These are phyloP conservation scores for Stephania yunnanensis DNA, from an alignment of 164 flowering plant genomes.

Conservation along the genomic window DNA sequence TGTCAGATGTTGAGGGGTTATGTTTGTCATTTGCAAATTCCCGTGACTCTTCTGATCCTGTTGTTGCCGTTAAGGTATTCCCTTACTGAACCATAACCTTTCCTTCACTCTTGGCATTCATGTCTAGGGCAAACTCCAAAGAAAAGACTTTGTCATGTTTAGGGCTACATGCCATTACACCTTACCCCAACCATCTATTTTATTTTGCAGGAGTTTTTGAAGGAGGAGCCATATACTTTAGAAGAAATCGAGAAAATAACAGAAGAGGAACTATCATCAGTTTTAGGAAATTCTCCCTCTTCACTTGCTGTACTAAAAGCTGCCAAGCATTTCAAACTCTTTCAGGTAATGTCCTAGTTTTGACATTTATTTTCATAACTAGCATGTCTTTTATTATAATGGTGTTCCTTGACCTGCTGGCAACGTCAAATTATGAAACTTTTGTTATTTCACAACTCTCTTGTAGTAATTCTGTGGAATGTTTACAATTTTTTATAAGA, in stretches of 20 bases:
- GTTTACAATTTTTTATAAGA: too few species aligned
- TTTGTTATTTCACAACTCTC: too few species aligned
- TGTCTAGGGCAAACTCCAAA: neutral
- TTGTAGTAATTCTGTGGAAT: too few species aligned
- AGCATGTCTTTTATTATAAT: too few species aligned
- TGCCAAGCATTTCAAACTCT: slow-evolving; percentile 73
- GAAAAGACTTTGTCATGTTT: neutral
- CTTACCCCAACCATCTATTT: neutral
- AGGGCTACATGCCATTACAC: neutral
- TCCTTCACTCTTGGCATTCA: neutral
- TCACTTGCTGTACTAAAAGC: slow-evolving; percentile 78
- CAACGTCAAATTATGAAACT: too few species aligned
- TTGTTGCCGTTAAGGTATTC: slow-evolving; percentile 77
- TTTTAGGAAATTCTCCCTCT: slow-evolving; percentile 55
- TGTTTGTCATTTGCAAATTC: slow-evolving; percentile 68
- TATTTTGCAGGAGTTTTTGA: slow-evolving; percentile 55
- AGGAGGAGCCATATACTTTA: slow-evolving; percentile 73
- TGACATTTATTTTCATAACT: too few species aligned
- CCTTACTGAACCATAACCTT: too few species aligned
- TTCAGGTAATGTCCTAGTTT: slow-evolving; percentile 47
- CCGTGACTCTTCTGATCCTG: slow-evolving; percentile 73
- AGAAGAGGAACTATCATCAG: slow-evolving; percentile 44
- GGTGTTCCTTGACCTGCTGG: too few species aligned
- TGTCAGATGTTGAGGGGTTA: slow-evolving; percentile 88
- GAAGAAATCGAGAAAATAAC: slow-evolving; percentile 71